Evolutionary conservation across 2,329 filamentous ascomycete genomes (phyloP), one percentile per base, ranked within the genome.

Genomic region (Phialocephala sp.): DNA sequence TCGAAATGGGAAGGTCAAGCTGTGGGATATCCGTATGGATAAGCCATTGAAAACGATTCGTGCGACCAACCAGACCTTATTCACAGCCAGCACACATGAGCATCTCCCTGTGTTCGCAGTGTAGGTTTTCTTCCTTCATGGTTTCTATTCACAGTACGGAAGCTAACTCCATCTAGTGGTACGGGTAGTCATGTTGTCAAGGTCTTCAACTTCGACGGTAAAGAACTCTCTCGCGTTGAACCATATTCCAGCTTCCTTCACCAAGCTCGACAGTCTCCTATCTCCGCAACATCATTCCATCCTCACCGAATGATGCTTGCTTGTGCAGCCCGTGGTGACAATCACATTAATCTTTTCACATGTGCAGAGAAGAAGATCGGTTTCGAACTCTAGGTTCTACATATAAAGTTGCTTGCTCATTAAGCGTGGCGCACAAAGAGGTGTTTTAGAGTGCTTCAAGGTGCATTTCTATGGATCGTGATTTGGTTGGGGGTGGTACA

Each of bases 21-120:
- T 99, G 18, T 99, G 95, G 95, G 95, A 99, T 78, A 93, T 99
- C 59, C 88, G 95, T 58, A 92, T 93, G 88, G 91, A 95, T 69
- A 85, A 85, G 71, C 89, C 91, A 5, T 82, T 97, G 59, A 88
- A 89, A 66, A 88, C 88, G 1, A 90, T 94, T 73, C 85, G 88
- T 75, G 89, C 91, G 8, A 94, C 92, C 2, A 88, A 85, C 66
- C 89, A 94, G 73, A 91, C 90, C 9, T 84, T 97, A 67, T 88
- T 93, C 63, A 97, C 92, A 20, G 85, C 97, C 64, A 95, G 91
- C 77, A 94, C 95, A 50, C 95, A 99, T 77, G 95, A 99, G 79
- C 95, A 99, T 79, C 87, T 97, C 62, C 95, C 95, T 32, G 94
- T 99, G 14, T 97, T 99, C 81, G 93, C 93, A 72, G 88, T 94